Evolutionary conservation across 805 yeast genomes (phyloP).

Genomic region (Barnettozyma wickerhamii): DNA sequence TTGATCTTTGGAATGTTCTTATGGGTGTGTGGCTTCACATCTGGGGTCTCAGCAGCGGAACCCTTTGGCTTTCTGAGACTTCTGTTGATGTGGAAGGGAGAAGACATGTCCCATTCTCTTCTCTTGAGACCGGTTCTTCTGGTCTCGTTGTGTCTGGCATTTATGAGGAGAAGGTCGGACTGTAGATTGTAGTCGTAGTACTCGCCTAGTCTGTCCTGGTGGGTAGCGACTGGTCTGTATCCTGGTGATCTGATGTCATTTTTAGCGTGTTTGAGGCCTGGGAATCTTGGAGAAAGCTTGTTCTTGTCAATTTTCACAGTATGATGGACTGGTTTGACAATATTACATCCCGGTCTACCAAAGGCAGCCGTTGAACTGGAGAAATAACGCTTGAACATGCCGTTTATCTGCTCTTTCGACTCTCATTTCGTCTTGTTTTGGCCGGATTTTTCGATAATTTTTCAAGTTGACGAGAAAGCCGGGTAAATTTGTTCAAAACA

Average conservation of each 20-base stretch:
- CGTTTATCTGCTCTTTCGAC: background rate
- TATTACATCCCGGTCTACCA: conserved; percentile 55
- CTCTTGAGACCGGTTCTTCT: conserved; percentile 58
- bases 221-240: conserved; percentile 68
- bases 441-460: conserved; percentile 1
- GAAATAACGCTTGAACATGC: conserved; percentile 19
- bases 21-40: conserved; percentile 62
- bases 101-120: conserved; percentile 80
- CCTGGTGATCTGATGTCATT: conserved; percentile 78
- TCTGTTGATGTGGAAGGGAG: conserved; percentile 89
- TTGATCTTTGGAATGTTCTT: conserved; percentile 68
- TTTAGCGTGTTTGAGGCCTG: conserved; percentile 59
- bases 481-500: too few relatives aligned
- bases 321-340: conserved; percentile 92
- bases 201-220: conserved; percentile 74
- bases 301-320: conserved; percentile 70
- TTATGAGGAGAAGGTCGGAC: conserved; percentile 73
- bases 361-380: conserved; percentile 25
- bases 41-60: conserved; percentile 66
- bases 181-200: conserved; percentile 71
- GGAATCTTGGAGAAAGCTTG: conserved; percentile 69
- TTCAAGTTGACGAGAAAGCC: background rate
- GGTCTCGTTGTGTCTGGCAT: conserved; percentile 61
- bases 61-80: conserved; percentile 74
- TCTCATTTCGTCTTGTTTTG: background rate